Evolutionary conservation across 1,139 yeast genomes (phyloP).

Genomic region (Yamadazyma atmosphaerica): DNA sequence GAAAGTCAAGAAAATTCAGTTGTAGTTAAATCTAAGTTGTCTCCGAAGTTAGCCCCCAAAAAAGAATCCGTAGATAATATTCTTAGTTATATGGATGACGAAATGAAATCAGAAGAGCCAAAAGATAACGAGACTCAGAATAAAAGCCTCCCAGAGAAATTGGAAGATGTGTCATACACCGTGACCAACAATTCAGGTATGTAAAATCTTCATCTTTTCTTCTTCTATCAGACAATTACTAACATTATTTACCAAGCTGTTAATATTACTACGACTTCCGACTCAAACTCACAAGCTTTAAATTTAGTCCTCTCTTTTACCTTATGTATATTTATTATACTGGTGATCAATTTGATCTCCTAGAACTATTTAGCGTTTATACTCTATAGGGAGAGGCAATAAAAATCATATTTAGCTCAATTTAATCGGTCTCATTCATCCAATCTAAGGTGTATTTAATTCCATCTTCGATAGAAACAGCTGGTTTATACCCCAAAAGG

Average conservation of each 20-base stretch:
- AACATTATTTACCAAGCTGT: too few species aligned
- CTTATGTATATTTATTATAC: background rate
- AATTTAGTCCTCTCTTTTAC: background rate
- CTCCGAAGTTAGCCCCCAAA: constrained; percentile 9
- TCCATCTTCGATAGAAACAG: constrained; percentile 79
- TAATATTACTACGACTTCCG: background rate
- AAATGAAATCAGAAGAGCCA: background rate
- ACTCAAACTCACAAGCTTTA: background rate
- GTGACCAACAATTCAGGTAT: background rate
- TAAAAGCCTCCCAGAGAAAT: too few species aligned
- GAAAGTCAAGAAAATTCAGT: constrained; percentile 6
- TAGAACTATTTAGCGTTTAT: background rate
- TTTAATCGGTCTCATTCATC: constrained; percentile 71
- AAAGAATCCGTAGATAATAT: constrained; percentile 1
- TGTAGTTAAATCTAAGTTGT: constrained; percentile 14
- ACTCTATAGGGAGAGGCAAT: background rate
- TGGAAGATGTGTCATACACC: too few species aligned
- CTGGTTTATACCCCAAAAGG: constrained; percentile 77
- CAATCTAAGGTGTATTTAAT: constrained; percentile 78
- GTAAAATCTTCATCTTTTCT: background rate
- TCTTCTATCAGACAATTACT: too few species aligned
- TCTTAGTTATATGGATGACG: background rate
- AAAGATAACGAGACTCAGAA: too few species aligned
- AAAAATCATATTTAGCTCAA: too few species aligned
- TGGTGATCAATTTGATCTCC: background rate